Percentiles rank a stretch among this genome's conserved stretches.
Conservation (phyloP, 345 rosid genomes). For the Excoecaria cochinchinensis region DNA sequence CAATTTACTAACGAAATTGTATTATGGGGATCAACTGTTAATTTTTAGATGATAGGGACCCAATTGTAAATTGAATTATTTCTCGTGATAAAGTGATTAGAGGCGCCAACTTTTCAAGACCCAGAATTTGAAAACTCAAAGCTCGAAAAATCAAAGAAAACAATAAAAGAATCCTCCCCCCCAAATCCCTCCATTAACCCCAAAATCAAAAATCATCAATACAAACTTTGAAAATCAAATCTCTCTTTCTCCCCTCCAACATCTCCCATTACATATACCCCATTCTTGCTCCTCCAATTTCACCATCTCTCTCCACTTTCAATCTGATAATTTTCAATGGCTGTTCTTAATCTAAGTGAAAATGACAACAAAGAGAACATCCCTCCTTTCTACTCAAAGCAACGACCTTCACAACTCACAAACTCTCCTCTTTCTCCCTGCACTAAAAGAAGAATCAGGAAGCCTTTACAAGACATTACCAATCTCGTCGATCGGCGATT, state of each 20-base stretch:
- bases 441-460: constrained; percentile 19
- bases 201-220: background rate
- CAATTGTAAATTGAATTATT: too few relatives aligned
- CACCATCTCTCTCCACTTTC: background rate
- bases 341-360: constrained; percentile 14
- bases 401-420: background rate
- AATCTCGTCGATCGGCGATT: constrained; percentile 16
- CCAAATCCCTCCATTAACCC: constrained; percentile 20
- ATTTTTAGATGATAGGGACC: too few relatives aligned
- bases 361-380: constrained; percentile 37
- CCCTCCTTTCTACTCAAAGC: constrained; percentile 28
- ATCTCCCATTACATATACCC: constrained; percentile 27
- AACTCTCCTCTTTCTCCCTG: constrained; percentile 6
- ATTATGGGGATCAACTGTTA: too few relatives aligned
- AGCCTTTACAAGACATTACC: constrained; percentile 42
- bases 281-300: background rate
- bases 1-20: too few relatives aligned
- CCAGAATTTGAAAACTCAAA: constrained; percentile 16
- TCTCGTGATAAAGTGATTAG: background rate
- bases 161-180: background rate
- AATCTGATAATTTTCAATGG: constrained; percentile 20
- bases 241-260: constrained; percentile 25
- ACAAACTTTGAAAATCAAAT: constrained; percentile 10
- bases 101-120: background rate
- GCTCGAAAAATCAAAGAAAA: background rate